Evolutionary conservation across 495 filamentous ascomycete genomes (phyloP), one percentile per base, ranked within the genome.

Genomic region (Penicillium paradoxum): DNA sequence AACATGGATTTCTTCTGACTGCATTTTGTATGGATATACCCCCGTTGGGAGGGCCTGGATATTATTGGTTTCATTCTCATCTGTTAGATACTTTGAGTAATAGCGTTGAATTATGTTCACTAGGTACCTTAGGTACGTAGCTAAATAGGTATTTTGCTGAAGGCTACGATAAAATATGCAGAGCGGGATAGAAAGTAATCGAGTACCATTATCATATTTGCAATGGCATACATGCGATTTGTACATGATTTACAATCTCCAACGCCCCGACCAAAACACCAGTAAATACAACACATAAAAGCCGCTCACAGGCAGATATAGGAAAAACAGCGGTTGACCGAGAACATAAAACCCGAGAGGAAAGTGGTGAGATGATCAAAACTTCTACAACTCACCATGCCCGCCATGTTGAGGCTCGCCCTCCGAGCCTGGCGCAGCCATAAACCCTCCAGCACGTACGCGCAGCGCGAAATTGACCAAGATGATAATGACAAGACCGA

Each of bases 391-490:
- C 51, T 65, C 62, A 37, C 51, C 58, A 24, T 54, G 43, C 17
- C 50, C 25, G 21, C 52, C 50, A 42, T 45, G 48, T 15, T 64
- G 1, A 21, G 51, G 40, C 6, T 19, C 27, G 2, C 38, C 49
- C n/a, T 55, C 46, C 14, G 56, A 43, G 2, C 47, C 51, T 5
- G 53, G 50, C 6, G 47, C 46, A 32, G 58, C 47, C 52, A 64
- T 57, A 40, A 75, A 73, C 1, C 66, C 69, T n/a, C 65, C 60
- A 32, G 70, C 58, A 8, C 63, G 64, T 8, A 70, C 57, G 1
- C 73, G 64, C 42, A 77, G 32, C 2, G 42, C 88, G 73, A 95
- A 93, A 68, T 91, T 95, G 33, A 95, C 61, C 24, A 79, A 73
- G 24, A 96, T 79, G 7, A 90, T 86, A 0, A 77, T 73, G 15